Conservation (phyloP, 2,329 filamentous ascomycete species). For the Pyrenophora seminiperda region DNA sequence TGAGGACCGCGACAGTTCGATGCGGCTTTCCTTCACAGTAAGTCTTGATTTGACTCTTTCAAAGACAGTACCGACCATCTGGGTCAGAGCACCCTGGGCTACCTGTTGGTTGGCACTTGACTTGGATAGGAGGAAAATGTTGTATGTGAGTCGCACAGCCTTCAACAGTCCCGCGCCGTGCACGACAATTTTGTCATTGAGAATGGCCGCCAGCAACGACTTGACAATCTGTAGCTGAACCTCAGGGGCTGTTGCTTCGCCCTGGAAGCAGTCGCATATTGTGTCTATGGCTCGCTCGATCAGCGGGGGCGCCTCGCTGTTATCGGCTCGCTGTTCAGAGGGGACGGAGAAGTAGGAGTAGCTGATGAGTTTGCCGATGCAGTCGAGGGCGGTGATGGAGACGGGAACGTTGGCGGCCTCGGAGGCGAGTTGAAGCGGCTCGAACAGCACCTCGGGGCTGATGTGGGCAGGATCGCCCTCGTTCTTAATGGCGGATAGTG, state of each 20-base stretch:
- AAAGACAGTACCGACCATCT: constrained; percentile 99
- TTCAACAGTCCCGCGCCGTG: constrained; percentile 95
- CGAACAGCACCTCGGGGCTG: constrained; percentile 89
- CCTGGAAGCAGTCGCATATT: constrained; percentile 98
- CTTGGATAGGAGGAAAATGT: constrained; percentile 95
- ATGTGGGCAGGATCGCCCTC: constrained; percentile 78
- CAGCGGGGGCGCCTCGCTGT: constrained; percentile 65
- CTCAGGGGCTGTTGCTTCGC: constrained; percentile 88
- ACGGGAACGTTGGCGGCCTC: constrained; percentile 83
- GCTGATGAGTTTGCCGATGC: constrained; percentile 97
- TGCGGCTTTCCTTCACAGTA: constrained; percentile 81
- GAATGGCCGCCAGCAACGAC: constrained; percentile 88
- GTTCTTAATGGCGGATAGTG: constrained; percentile 80
- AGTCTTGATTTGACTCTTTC: constrained; percentile 88
- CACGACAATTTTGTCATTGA: constrained; percentile 98
- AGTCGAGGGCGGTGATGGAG: constrained; percentile 89
- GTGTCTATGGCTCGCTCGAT: constrained; percentile 98
- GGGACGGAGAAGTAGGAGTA: constrained; percentile 95
- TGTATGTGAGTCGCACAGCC: constrained; percentile 96
- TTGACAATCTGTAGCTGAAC: constrained; percentile 98
- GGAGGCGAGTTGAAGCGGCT: constrained; percentile 86
- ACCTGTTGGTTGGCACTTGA: constrained; percentile 95
- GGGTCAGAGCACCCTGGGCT: constrained; percentile 92
- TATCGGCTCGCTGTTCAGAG: constrained; percentile 48
- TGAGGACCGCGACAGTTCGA: constrained; percentile 58